Base-by-base conservation (phyloP, 1,139 yeast species). In the Yamadazyma dendronema region DNA sequence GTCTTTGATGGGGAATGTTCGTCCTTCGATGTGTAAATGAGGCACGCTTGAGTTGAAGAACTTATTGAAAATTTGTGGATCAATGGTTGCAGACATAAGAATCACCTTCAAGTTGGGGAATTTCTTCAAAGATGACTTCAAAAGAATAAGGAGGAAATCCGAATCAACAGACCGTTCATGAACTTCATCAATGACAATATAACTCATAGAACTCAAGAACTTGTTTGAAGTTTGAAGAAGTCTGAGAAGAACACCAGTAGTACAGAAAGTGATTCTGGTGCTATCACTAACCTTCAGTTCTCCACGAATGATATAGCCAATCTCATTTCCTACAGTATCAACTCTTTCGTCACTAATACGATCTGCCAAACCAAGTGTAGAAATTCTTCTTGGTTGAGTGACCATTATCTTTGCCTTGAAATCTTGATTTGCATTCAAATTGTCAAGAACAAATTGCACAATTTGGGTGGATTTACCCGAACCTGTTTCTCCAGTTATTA, bases 401-500 rank as follows among this genome's bases (percentile, higher is more conserved):
- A 97, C 89, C 3, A 90, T 65, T 6, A 92, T 84, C 34, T 77
- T 79, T 9, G 84, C 74, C 14, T 60, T 53, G 42, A 63, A 73
- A 40, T 79, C 74, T 0, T 75, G 75, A 13, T 58, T 53, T 0
- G 54, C 30, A 34, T 68, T 61, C 43, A 84, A 54, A 31, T 80
- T 68, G 56, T 92, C 97, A 23, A 90, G 63, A 13, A 92, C 67
- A 50, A 88, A 92, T 57, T 92, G 98, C 3, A 88, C 96, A 11
- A 88, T 80, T 56, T 89, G 97, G 0, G 97, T 89, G 0, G 96
- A 86, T 54, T 89, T 89, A 47, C 97, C 97, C 0, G 96, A 88
- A 49, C 98, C 98, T 0, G 98, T 92, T 58, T 92, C 98, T 57
- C 97, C 98, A 1, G 97, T 92, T 26, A 92, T 76, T 28, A 92